Conservation (phyloP, 1,139 yeast species). For the Lodderomyces orthopsilosis region DNA sequence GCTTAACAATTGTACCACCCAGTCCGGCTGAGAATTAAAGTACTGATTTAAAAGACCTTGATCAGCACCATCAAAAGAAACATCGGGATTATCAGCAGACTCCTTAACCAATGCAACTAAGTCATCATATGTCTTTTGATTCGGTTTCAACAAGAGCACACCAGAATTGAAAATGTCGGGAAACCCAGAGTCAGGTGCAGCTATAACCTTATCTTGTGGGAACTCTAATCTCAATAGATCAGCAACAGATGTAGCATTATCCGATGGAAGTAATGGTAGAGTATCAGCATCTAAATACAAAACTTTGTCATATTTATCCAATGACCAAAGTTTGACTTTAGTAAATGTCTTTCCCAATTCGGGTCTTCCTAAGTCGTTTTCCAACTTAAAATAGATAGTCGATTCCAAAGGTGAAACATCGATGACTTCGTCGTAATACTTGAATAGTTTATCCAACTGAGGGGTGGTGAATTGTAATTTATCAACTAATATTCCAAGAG, state of each 20-base stretch:
- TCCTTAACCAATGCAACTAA: slow-evolving; percentile 37
- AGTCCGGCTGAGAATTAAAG: slow-evolving; percentile 52
- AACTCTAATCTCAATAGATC: slow-evolving; percentile 33
- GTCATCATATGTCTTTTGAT: slow-evolving; percentile 39
- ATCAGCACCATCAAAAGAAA: slow-evolving; percentile 90
- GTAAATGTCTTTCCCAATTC: slow-evolving; percentile 72
- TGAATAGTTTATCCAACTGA: slow-evolving; percentile 28
- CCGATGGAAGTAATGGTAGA: slow-evolving; percentile 47
- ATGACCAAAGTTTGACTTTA: slow-evolving; percentile 71
- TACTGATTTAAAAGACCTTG: slow-evolving; percentile 88
- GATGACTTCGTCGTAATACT: slow-evolving; percentile 31
- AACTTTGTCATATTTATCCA: slow-evolving; percentile 51
- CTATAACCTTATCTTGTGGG: slow-evolving; percentile 47
- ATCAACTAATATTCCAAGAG: slow-evolving; percentile 37
- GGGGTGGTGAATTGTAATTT: slow-evolving; percentile 22
- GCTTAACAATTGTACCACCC: slow-evolving; percentile 26
- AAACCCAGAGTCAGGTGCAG: slow-evolving; percentile 94
- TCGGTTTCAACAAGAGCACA: slow-evolving; percentile 67
- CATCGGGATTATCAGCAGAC: slow-evolving; percentile 22
- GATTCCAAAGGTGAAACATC: slow-evolving; percentile 30
- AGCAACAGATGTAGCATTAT: slow-evolving; percentile 34
- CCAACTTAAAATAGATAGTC: slow-evolving; percentile 25
- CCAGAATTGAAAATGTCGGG: slow-evolving; percentile 96
- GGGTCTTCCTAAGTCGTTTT: slow-evolving; percentile 56
- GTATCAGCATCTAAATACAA: slow-evolving; percentile 85